Base-by-base conservation (phyloP, 805 yeast genomes). In the Candida germanica region DNA sequence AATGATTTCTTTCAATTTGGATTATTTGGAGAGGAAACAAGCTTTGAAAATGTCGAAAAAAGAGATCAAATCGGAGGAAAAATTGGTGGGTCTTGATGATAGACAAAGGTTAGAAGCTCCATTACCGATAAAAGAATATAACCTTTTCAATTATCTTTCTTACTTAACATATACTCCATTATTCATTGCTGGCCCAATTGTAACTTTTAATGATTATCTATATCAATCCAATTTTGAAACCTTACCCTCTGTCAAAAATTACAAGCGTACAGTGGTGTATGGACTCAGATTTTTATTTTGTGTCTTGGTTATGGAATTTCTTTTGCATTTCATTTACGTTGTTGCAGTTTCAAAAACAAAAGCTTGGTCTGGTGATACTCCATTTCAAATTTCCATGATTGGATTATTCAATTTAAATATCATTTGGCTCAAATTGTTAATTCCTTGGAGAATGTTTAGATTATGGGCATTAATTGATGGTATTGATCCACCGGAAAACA, bases 361-460 rank as follows among this genome's bases (percentile, higher is more conserved):
- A 46, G 95, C 96, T 1, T 91, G 97, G 96, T 71, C 73, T 10
- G 87, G 86, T 6, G 85, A 87, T 48, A 71, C 95, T 0, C 96
- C 98, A 3, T 87, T 88, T 59, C 95, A 93, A 59, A 81, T 89
- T 37, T 83, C 95, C 4, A 91, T 93, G 98, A 76, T 93, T 53
- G 97, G 96, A 0, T 65, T 87, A 44, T 86, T 91, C 69, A 89
- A 87, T 53, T 70, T 93, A 50, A 89, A 86, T 50, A 77, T 93
- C 35, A 86, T 93, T 38, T 93, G 98, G 98, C 70, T 93, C 47
- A 93, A 93, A 56, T 61, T 93, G 26, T 71, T 93, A 38, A 83
- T 93, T 35, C 98, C 98, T 5, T 93, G 99, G 99, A 73, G 99
- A 54, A 64, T 91, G 32, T 93, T 93, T 64, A 69, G 99, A 44